A percentile compares a stretch with the other conserved stretches of the same genome.
These are phyloP conservation scores for Globisporangium parvum DNA, from an alignment of 352 stramenopile species.

Conservation along the genomic window DNA sequence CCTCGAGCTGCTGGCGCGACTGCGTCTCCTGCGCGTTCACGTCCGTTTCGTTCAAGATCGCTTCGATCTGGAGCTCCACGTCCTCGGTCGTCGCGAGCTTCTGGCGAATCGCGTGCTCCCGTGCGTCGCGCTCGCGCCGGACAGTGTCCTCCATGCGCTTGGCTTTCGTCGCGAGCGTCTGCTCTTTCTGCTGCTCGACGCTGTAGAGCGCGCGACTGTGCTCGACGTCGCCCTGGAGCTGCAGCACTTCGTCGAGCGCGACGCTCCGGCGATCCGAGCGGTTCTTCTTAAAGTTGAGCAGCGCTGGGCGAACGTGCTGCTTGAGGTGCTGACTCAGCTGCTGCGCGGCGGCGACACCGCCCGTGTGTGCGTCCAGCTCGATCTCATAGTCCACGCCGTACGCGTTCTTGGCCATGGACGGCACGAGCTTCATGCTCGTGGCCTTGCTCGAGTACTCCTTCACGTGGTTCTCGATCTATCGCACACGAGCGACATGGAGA, in stretches of 20 bases:
- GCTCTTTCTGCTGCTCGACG: slow-evolving; percentile 48
- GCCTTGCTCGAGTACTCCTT: slow-evolving; percentile 78
- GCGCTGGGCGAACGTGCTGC: slow-evolving; percentile 42
- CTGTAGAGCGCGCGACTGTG: slow-evolving; percentile 43
- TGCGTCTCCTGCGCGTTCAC: slow-evolving; percentile 35
- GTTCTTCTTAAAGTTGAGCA: slow-evolving; percentile 62
- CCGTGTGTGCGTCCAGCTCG: slow-evolving; percentile 51
- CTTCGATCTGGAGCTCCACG: slow-evolving; percentile 64
- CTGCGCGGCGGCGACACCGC: slow-evolving; percentile 49
- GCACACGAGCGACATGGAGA: background rate
- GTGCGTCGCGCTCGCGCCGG: slow-evolving; percentile 40
- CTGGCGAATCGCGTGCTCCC: slow-evolving; percentile 32
- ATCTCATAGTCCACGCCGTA: slow-evolving; percentile 71
- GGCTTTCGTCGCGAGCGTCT: slow-evolving; percentile 31
- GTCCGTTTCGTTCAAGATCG: slow-evolving; percentile 57
- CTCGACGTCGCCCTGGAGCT: slow-evolving; percentile 50
- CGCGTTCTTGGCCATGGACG: slow-evolving; percentile 76
- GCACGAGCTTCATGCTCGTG: slow-evolving; percentile 83
- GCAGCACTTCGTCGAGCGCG: slow-evolving; percentile 49
- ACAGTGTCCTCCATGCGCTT: slow-evolving; percentile 59
- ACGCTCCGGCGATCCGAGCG: slow-evolving; percentile 43
- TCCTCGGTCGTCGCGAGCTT: slow-evolving; percentile 55
- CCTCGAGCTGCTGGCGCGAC: slow-evolving; percentile 31
- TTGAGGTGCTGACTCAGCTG: slow-evolving; percentile 61
- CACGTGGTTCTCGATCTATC: slow-evolving; percentile 55